Evolutionary conservation across 331 rosid genomes (phyloP), one percentile per base, ranked within the genome.

Genomic region (Prunus yedoensis): DNA sequence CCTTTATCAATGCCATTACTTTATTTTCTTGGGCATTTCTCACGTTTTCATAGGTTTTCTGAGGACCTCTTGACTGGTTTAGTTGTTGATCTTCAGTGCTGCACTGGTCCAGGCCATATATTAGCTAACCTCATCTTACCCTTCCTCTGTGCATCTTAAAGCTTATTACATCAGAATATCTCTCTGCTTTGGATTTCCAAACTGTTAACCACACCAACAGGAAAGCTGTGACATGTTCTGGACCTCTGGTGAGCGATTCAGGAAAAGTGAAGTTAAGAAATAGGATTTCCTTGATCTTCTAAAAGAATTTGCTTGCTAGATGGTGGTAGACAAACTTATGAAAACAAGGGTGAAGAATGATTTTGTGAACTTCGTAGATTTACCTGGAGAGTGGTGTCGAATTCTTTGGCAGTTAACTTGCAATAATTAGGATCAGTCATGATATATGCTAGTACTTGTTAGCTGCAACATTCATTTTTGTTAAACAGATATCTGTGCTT

Each of bases 221-320:
- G 45, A 20, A 25, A 46, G 18, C 50, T 18, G 28, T 27, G 32
- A 60, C 25, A 14, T 54, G 27, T 30, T 3, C 56, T 14, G 50
- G 2, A 23, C 58, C 1, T 63, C 49, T 0, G 25, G n/a, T 27
- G 18, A 58, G 6, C 13, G 60, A 51, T 69, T 45, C 58, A 45
- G 32, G 56, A 27, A 70, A 70, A 15, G 17, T 68, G 16, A 35
- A 46, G 8, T 25, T 17, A 8, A 46, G 2, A 68, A 68, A 21
- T 16, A 68, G 16, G 10, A 14, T 68, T 46, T 32, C 47, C 56
- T 45, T 21, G 71, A 68, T 53, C 79, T 52, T 65, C 59, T 18
- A 2, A 57, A 68, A 14, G 21, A 68, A 16, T 49, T 25, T 27
- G 9, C 8, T 25, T 51, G 3, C 17, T 30, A 28, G 27, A n/a